Conservation (phyloP, 371 early-diverging fungal genomes). For the Gilbertella persicaria region DNA sequence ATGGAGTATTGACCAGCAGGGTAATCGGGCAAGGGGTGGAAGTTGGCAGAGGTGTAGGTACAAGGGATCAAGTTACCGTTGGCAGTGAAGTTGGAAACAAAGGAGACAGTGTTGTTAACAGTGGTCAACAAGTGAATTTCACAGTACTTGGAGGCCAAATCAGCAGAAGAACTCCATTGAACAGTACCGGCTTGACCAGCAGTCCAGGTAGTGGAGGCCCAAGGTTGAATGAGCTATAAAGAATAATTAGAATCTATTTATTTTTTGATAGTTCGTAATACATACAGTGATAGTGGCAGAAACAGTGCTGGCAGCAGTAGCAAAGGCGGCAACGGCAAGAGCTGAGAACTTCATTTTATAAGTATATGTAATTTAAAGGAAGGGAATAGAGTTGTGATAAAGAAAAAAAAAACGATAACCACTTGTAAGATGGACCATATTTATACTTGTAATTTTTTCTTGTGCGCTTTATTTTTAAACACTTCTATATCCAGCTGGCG, state of each 20-base stretch:
- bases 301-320: constrained; percentile 7
- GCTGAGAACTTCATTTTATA: constrained; percentile 20
- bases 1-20: constrained; percentile 24
- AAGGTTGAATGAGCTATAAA: constrained; percentile 21
- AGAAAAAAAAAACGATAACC: background rate
- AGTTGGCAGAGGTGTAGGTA: constrained; percentile 14
- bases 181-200: constrained; percentile 15
- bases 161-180: constrained; percentile 15
- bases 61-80: constrained; percentile 26
- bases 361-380: background rate
- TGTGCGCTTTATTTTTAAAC: background rate
- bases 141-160: constrained; percentile 6
- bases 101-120: constrained; percentile 12
- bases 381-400: background rate
- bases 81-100: constrained; percentile 25
- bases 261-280: background rate
- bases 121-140: constrained; percentile 28
- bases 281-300: constrained; percentile 20
- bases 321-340: constrained; percentile 12
- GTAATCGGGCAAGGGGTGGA: constrained; percentile 25
- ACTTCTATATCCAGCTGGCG: background rate
- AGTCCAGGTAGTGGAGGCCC: constrained; percentile 10
- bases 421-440: background rate
- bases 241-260: background rate
- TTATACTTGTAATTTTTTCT: constrained; percentile 1